A percentile compares a stretch with the other conserved stretches of the same genome.
These are phyloP conservation scores for Leptoxyphium fumago DNA, from an alignment of 2,329 filamentous ascomycete genomes.

Conservation along the genomic window DNA sequence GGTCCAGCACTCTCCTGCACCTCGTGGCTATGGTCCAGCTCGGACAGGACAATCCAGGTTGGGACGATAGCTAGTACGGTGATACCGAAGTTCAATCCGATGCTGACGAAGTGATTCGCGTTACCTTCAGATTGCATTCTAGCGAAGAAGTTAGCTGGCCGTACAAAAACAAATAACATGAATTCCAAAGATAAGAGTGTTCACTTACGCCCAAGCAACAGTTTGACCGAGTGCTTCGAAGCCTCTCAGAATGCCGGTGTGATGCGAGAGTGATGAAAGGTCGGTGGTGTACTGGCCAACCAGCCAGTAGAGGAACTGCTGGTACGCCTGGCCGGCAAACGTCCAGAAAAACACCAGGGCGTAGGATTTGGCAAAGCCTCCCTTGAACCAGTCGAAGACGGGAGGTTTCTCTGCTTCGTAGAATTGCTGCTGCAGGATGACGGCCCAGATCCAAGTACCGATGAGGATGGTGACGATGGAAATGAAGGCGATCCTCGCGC, in stretches of 20 bases:
- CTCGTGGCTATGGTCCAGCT: conserved; percentile 20
- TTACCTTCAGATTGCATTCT: conserved; percentile 22
- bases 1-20: conserved; percentile 1
- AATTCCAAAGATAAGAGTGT: not conserved
- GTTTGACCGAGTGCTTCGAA: conserved; percentile 22
- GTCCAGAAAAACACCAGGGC: conserved; percentile 23
- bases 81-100: conserved; percentile 22
- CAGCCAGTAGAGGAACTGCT: conserved; percentile 23
- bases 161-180: not conserved
- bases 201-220: conserved; percentile 21
- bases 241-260: conserved; percentile 22
- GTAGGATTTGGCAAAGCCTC: conserved; percentile 20
- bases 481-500: conserved; percentile 17
- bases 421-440: conserved; percentile 18
- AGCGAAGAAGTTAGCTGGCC: conserved; percentile 5
- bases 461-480: conserved; percentile 18
- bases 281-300: conserved; percentile 23
- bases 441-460: conserved; percentile 23
- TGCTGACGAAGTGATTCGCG: conserved; percentile 23
- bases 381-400: conserved; percentile 21
- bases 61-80: conserved; percentile 18
- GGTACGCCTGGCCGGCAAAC: conserved; percentile 22
- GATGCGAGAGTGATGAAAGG: conserved; percentile 18
- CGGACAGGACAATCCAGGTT: conserved; percentile 21
- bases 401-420: conserved; percentile 16